Percentiles rank a stretch among this genome's conserved stretches.
These are phyloP conservation scores for Fusarium sp. DNA, from an alignment of 2,329 filamentous ascomycete species.

Conservation along the genomic window DNA sequence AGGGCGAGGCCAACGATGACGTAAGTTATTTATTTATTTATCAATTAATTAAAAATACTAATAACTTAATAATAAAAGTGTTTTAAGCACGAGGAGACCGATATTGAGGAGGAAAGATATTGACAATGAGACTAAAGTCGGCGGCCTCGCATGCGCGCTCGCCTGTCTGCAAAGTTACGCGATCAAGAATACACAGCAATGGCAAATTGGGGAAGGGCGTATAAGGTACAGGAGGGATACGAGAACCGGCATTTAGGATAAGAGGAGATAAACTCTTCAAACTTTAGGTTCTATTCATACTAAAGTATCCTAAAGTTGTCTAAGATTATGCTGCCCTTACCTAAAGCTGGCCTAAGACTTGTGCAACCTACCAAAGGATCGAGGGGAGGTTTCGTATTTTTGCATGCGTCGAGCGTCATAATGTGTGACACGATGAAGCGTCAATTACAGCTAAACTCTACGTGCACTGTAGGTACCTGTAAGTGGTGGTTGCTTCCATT, in stretches of 20 bases:
- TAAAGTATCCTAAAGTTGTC: neutral
- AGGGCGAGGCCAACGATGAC: too few species aligned
- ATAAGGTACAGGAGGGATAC: neutral
- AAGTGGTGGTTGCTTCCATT: neutral
- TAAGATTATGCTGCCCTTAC: neutral
- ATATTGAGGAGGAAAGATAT: neutral
- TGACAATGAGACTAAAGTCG: neutral
- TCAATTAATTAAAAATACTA: too few species aligned
- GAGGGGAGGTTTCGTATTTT: too few species aligned
- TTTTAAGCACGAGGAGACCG: too few species aligned
- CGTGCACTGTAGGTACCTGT: neutral
- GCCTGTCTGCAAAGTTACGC: neutral
- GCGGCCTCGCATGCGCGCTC: neutral
- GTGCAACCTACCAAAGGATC: neutral
- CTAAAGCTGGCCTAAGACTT: neutral
- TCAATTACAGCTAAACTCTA: accelerated
- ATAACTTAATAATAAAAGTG: too few species aligned
- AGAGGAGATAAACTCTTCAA: neutral
- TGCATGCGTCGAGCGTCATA: neutral
- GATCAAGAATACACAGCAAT: neutral
- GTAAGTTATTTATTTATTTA: too few species aligned
- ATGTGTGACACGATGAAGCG: neutral
- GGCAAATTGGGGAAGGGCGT: neutral
- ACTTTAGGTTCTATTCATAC: neutral
- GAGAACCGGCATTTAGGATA: neutral